Base-by-base conservation (phyloP, 371 early-diverging fungal genomes). In the Apophysomyces sp. region DNA sequence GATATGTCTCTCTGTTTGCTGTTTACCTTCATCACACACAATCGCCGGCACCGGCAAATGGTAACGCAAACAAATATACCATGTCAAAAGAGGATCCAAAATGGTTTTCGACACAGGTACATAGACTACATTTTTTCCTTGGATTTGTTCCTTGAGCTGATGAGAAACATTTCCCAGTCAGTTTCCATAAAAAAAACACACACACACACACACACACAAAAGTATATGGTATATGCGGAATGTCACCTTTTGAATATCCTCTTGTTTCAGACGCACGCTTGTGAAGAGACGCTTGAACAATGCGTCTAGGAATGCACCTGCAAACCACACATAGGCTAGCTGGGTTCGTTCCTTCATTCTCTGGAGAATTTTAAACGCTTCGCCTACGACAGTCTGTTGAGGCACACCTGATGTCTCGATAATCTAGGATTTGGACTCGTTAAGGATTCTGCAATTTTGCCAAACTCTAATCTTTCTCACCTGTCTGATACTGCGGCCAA, bases 301-400 rank as follows among this genome's bases (percentile, higher is more conserved):
- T 0, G 62, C 40, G 18, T 81, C 74, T 3, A 81, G 56, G 44
- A 78, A 77, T 8, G 77, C 65, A 12, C 79, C 82, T 5, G 82
- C 82, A 54, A 78, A 81, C 79, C 79, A 81, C 1, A 81, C 68
- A 58, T 81, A 81, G 15, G 75, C 75, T 0, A 78, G 36, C 28
- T 77, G 77, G 2, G 82, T 78, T 16, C 82, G 73, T 57, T 81
- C 82, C 28, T 71, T 73, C 79, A 77, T 78, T 4, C 82, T 64
- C 39, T 74, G 73, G 4, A 78, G 63, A 3, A 81, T 65, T 39
- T 78, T 78, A 21, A 71, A 51, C 5, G 82, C 72, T 66, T 81
- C 82, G n/a, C 73, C 72, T 1, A 81, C 73, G 0, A 78, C 82
- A 0, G 76, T 78, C 26, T 72, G 72, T 54, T 81, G 78, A 34